These are phyloP conservation scores for Litsea cubeba DNA, from an alignment of 164 flowering plant genomes.

Conservation along the genomic window DNA sequence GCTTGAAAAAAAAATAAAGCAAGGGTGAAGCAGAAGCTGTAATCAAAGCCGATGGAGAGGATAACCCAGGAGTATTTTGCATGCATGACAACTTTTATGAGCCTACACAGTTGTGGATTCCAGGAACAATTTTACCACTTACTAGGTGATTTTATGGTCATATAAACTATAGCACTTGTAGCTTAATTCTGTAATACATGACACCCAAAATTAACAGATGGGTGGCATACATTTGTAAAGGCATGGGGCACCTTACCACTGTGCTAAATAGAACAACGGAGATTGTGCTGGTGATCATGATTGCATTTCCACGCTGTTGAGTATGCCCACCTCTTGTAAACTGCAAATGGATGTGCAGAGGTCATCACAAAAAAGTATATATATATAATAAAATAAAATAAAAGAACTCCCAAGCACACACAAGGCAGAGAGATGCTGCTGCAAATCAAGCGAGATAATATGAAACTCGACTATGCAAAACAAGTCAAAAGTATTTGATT, in stretches of 20 bases:
- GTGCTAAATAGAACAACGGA: constrained; percentile 94
- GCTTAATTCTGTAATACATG: background rate
- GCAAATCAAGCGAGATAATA: no score
- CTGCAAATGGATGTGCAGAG: constrained; percentile 34
- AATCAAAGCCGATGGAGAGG: background rate
- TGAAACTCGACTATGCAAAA: no score
- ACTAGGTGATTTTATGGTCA: background rate
- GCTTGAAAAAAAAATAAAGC: background rate
- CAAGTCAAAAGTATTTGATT: no score
- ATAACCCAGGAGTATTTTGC: background rate
- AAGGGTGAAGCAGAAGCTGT: background rate
- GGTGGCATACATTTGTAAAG: background rate
- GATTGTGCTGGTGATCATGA: constrained; percentile 94
- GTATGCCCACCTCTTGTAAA: constrained; percentile 70
- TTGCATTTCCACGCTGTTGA: constrained; percentile 60
- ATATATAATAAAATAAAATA: no score
- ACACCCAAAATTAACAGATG: background rate
- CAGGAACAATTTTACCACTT: background rate
- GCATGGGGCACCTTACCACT: constrained; percentile 55
- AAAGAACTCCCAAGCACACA: no score
- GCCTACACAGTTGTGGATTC: background rate
- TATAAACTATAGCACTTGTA: no score
- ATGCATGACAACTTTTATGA: background rate
- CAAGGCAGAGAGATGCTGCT: no score
- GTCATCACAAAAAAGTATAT: background rate